Conservation (phyloP, 73 alveolate genomes). For the Symbiodinium natans region DNA sequence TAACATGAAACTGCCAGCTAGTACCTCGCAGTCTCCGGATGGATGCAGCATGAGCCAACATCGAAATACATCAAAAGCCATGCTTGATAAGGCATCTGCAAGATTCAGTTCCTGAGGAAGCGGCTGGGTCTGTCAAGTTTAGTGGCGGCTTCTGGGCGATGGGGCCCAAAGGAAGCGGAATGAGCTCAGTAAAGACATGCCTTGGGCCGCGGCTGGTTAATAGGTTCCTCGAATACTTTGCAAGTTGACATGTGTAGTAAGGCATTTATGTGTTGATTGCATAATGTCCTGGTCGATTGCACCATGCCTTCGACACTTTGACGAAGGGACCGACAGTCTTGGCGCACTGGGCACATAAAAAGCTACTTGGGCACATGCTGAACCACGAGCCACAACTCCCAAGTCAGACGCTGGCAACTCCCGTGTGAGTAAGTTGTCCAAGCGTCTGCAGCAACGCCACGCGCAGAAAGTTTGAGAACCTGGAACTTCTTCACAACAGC, state of each 20-base stretch:
- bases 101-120: too few species aligned
- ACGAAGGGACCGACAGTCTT: too few species aligned
- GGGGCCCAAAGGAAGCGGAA: constrained; percentile 91
- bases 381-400: too few species aligned
- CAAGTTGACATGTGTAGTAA: background rate
- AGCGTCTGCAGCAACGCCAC: constrained; percentile 11
- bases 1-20: too few species aligned
- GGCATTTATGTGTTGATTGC: background rate
- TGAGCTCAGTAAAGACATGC: constrained; percentile 77
- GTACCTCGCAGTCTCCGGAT: too few species aligned
- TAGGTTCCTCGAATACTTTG: background rate
- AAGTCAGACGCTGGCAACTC: too few species aligned
- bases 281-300: background rate
- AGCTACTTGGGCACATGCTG: too few species aligned
- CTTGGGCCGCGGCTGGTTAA: too few species aligned
- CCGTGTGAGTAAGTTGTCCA: background rate
- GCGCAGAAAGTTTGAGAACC: constrained; percentile 67
- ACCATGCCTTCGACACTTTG: background rate
- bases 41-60: too few species aligned
- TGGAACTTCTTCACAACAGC: background rate
- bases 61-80: too few species aligned
- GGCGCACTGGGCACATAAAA: too few species aligned
- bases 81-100: too few species aligned
- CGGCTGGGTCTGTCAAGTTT: constrained; percentile 28
- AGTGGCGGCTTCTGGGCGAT: constrained; percentile 68